A percentile compares a stretch with the other conserved stretches of the same genome.
These are phyloP conservation scores for Calcarisporium arbuscula DNA, from an alignment of 2,329 filamentous ascomycete species.

Conservation along the genomic window DNA sequence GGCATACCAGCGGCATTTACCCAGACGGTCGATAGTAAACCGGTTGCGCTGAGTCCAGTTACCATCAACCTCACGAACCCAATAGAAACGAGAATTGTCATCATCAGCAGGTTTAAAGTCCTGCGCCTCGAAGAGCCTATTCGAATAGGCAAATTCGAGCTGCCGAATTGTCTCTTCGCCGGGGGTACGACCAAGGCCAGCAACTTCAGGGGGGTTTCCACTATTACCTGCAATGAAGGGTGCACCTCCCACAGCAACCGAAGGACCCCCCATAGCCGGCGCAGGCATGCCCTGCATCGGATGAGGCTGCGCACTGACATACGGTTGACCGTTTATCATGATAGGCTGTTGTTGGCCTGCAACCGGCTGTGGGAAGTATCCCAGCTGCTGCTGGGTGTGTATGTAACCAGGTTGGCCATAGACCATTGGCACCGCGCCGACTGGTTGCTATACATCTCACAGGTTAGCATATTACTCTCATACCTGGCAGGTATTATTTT, in stretches of 20 bases:
- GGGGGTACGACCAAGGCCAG: conserved; percentile 45
- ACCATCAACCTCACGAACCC: conserved; percentile 53
- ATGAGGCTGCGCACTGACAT: conserved; percentile 17
- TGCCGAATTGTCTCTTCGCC: conserved; percentile 41
- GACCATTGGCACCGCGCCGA: conserved; percentile 19
- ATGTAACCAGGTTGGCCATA: conserved; percentile 24
- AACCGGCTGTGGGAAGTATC: conserved; percentile 23
- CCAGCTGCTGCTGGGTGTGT: conserved; percentile 27
- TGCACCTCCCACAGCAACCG: conserved; percentile 14
- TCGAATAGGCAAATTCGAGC: conserved; percentile 41
- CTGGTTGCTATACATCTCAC: conserved; percentile 21
- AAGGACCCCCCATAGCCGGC: conserved; percentile 17
- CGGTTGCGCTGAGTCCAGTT: conserved; percentile 54
- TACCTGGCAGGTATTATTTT: too few species aligned
- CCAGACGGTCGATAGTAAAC: conserved; percentile 53
- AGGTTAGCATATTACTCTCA: conserved; percentile 13
- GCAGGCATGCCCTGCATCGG: conserved; percentile 19
- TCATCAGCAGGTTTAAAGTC: conserved; percentile 58
- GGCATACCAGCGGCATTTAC: conserved; percentile 53
- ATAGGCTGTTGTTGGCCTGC: conserved; percentile 24
- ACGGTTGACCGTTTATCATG: conserved; percentile 24
- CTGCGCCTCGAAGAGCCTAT: conserved; percentile 49
- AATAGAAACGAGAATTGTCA: conserved; percentile 55
- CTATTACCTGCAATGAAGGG: conserved; percentile 36
- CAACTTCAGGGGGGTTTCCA: conserved; percentile 39